Evolutionary conservation across 495 filamentous ascomycete species (phyloP), one percentile per base, ranked within the genome.

Genomic region (Cladorrhinum samala): DNA sequence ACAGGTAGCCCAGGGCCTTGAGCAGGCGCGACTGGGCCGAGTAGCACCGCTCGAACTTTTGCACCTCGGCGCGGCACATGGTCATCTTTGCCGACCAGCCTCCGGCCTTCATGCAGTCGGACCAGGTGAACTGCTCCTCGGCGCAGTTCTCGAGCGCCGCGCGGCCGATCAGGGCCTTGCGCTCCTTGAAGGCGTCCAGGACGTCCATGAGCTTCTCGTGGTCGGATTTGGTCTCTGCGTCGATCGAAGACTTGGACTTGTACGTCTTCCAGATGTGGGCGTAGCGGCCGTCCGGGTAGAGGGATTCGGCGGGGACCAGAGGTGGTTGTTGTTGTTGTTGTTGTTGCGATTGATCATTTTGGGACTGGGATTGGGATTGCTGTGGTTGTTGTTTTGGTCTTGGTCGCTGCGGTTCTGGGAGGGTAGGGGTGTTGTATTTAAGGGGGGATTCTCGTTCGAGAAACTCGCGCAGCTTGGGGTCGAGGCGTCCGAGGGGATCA

Each of bases 111-210:
- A 88, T 94, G 73, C 93, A 98, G 2, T 82, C 72, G 46, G 78
- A 77, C 70, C 91, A 78, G 20, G 78, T 83, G 59, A 83, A 70
- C 68, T 95, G 86, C 69, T 96, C 90, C 49, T 88, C 56, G 0
- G 89, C 86, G 72, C 93, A 98, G 67, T 96, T 98, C 73, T 97
- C 94, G 58, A 95, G 73, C 13, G 93, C 93, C 7, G 87, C 88
- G 17, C 80, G 77, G 17, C 88, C 87, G 49, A 97, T 89, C 49
- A 79, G 75, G 17, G 79, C 80, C 60, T 85, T 87, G 53, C 89
- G 86, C 63, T 87, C 80, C 68, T 95, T 95, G 77, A 85, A 91
- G 19, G 79, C 81, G 46, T 91, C 87, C 23, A 96, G 75, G 52
- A 96, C 82, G 62, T 88, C 84, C 48, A 71, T 67, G 38, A 92